Evolutionary conservation across 768 basidiomycete species (phyloP), one percentile per base, ranked within the genome.

Genomic region (Lentinula raphanica): DNA sequence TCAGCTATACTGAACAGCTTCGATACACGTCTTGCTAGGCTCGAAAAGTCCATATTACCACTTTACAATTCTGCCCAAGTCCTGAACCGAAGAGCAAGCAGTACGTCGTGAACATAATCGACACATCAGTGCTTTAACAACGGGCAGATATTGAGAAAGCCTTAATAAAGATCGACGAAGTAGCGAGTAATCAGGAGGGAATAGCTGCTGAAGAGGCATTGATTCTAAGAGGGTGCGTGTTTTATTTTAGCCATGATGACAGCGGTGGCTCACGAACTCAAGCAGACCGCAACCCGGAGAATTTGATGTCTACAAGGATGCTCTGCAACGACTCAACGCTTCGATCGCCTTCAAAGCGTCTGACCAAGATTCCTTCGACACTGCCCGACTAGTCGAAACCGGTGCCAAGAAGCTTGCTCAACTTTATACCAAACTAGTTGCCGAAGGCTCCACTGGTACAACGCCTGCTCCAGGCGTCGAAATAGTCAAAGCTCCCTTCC

Each of bases 341-440:
- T 83, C 79, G 38, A 87, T 92, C 38, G 89, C 88, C 1, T 92
- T 92, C 71, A 86, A 88, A 63, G 77, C 82, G 0, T 74, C 81
- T 0, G 85, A 84, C 45, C 71, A 73, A 15, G 82, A 81, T 60
- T 70, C 81, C 3, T 76, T 74, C 0, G 82, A 86, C 63, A 83
- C 82, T 38, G 87, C 88, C n/a, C 83, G 87, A 40, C 79, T 93
- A 4, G 76, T 92, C 8, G 90, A 92, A 72, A 89, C 89, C 1
- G 91, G 92, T 7, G 84, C 85, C 5, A 92, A 92, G 74, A 92
- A 91, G 66, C 76, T 93, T 9, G 79, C 85, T 0, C 90, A 91
- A 64, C 71, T 92, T 12, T 93, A 88, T 66, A 94, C 90, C n/a
- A 91, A 90, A 64, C 77, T 89, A 31, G 88, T 92, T n/a, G 91